A percentile compares a stretch with the other conserved stretches of the same genome.
Evolutionary conservation across 371 early-diverging fungal species (phyloP).

Genomic region (Syncephalastrum sp.): DNA sequence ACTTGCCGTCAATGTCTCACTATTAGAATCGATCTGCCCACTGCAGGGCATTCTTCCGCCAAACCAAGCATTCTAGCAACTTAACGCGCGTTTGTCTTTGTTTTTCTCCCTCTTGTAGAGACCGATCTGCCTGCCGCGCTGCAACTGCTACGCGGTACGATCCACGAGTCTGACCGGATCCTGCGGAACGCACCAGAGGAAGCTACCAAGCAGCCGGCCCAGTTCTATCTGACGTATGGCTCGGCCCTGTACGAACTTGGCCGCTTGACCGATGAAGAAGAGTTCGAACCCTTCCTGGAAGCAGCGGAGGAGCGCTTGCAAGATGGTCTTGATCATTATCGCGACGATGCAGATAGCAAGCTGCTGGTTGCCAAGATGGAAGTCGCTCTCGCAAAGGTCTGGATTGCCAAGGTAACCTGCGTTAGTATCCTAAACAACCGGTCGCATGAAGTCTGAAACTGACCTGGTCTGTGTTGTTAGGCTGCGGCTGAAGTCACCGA

Average conservation of each 20-base stretch:
- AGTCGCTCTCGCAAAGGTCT: slow-evolving; percentile 35
- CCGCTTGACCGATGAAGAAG: slow-evolving; percentile 44
- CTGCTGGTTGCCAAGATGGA: slow-evolving; percentile 24
- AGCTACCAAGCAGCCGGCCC: slow-evolving; percentile 32
- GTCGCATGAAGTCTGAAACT: too few relatives aligned
- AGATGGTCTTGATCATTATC: slow-evolving; percentile 24
- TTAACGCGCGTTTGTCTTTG: not conserved
- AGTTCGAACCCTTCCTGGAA: slow-evolving; percentile 41
- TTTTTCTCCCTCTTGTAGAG: slow-evolving; percentile 11
- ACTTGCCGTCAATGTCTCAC: not conserved
- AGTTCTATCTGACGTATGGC: slow-evolving; percentile 57
- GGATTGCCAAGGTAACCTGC: slow-evolving; percentile 40
- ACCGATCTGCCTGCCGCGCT: slow-evolving; percentile 30
- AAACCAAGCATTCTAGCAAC: too few relatives aligned
- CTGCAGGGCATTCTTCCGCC: too few relatives aligned
- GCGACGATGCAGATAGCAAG: slow-evolving; percentile 13
- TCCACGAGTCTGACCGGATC: slow-evolving; percentile 65
- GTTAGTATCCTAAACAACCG: too few relatives aligned
- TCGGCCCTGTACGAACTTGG: slow-evolving; percentile 57
- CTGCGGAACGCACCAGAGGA: slow-evolving; percentile 48
- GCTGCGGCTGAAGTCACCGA: too few relatives aligned
- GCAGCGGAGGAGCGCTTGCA: slow-evolving; percentile 47
- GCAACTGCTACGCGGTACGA: slow-evolving; percentile 53
- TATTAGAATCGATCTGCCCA: not conserved
- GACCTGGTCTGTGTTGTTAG: too few relatives aligned